These are phyloP conservation scores for Pseudogymnoascus sp. DNA, from an alignment of 2,329 filamentous ascomycete genomes.

Conservation along the genomic window DNA sequence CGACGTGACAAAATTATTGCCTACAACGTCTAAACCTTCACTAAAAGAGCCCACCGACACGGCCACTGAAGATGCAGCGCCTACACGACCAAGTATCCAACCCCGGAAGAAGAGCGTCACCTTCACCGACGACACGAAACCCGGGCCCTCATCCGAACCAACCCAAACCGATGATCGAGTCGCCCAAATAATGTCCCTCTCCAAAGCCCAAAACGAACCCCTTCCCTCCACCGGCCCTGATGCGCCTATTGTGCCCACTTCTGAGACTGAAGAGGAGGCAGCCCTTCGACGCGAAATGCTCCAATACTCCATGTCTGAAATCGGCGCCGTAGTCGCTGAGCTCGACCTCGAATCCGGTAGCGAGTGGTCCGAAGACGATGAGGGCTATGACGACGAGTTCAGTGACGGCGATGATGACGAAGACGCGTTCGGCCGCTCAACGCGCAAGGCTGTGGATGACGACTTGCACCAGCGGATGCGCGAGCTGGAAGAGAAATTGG, in stretches of 20 bases:
- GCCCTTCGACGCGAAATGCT: conserved; percentile 81
- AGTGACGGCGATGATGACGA: conserved; percentile 51
- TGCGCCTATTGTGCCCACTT: conserved; percentile 55
- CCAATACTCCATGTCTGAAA: conserved; percentile 77
- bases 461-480: conserved; percentile 73
- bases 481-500: conserved; percentile 70
- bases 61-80: neutral
- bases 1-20: neutral
- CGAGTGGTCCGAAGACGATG: conserved; percentile 47
- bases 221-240: conserved; percentile 21
- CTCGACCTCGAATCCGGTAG: conserved; percentile 69
- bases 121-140: conserved; percentile 55
- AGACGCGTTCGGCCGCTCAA: conserved; percentile 70
- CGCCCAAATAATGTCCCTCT: conserved; percentile 50
- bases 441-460: conserved; percentile 59
- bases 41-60: neutral
- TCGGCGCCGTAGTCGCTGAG: conserved; percentile 88
- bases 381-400: conserved; percentile 46
- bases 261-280: conserved; percentile 76
- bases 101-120: conserved; percentile 51
- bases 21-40: neutral
- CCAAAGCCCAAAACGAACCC: conserved; percentile 45
- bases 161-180: conserved; percentile 33
- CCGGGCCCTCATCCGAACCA: conserved; percentile 24
- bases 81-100: conserved; percentile 1